Evolutionary conservation across 2,329 filamentous ascomycete species (phyloP).

Genomic region (Phialemoniopsis sp.): DNA sequence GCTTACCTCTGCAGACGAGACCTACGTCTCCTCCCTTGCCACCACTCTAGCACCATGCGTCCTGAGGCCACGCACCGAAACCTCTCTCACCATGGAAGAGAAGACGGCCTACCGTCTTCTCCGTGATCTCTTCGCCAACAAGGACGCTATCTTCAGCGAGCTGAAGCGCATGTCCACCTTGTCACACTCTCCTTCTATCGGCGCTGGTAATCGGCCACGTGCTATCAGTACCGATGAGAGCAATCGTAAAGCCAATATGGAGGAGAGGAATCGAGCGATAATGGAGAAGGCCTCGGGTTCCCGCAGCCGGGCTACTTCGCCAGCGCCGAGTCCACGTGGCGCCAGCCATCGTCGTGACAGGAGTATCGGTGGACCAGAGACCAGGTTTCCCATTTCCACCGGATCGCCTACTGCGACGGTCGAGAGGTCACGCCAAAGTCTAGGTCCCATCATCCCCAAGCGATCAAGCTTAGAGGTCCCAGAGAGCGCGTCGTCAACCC

Average conservation of each 20-base stretch:
- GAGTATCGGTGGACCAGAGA: constrained; percentile 69
- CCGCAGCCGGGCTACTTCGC: constrained; percentile 71
- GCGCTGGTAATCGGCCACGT: constrained; percentile 59
- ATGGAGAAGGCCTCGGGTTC: constrained; percentile 61
- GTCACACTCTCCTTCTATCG: constrained; percentile 56
- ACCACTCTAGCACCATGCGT: constrained; percentile 78
- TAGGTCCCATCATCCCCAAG: constrained; percentile 49
- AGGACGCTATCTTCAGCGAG: constrained; percentile 92
- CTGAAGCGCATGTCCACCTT: constrained; percentile 83
- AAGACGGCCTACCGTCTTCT: constrained; percentile 88
- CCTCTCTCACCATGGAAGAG: constrained; percentile 90
- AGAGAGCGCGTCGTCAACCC: constrained; percentile 40
- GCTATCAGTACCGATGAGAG: constrained; percentile 95
- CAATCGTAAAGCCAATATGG: constrained; percentile 88
- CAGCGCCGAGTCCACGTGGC: constrained; percentile 52
- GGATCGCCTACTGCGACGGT: constrained; percentile 52
- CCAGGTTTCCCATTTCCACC: constrained; percentile 79
- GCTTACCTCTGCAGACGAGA: constrained; percentile 90
- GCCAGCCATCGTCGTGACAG: constrained; percentile 71
- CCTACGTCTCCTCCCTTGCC: constrained; percentile 73
- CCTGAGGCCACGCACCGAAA: constrained; percentile 81
- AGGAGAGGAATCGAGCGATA: constrained; percentile 82
- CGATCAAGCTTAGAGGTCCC: constrained; percentile 81
- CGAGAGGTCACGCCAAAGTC: constrained; percentile 43
- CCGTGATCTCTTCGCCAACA: constrained; percentile 87